phyloP scores from a whole-genome alignment of 352 stramenopile genomes.

The Phytophthora fragariaefolia region DNA sequence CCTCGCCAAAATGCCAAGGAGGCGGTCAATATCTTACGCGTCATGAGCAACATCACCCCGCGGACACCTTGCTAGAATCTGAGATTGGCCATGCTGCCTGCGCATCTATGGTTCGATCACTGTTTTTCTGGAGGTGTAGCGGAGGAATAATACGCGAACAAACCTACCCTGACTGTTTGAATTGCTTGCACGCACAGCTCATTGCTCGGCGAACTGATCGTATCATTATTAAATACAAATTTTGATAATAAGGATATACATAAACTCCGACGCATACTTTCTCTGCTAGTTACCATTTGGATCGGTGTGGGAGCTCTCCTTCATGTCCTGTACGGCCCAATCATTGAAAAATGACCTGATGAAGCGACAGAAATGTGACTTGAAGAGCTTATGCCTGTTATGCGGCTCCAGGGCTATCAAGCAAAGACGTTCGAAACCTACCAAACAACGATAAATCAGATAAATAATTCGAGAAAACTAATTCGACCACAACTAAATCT shows the following conservation, averaged over 20 bases:
- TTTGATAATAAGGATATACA: background rate
- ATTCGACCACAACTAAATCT: background rate
- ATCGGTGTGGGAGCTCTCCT: background rate
- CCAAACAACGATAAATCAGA: background rate
- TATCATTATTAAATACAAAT: background rate
- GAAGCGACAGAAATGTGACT: background rate
- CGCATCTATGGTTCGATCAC: slow-evolving; percentile 1
- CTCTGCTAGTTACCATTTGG: background rate
- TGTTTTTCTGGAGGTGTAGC: slow-evolving; percentile 12
- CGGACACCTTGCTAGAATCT: background rate
- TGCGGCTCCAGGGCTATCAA: background rate
- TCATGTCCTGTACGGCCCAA: background rate
- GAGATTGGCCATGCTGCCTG: background rate
- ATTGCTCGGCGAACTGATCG: background rate
- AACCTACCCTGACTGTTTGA: slow-evolving; percentile 8
- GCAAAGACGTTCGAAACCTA: background rate
- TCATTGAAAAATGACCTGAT: background rate
- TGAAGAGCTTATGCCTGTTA: background rate
- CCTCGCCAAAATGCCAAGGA: background rate
- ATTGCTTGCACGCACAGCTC: slow-evolving; percentile 10
- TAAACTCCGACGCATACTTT: background rate
- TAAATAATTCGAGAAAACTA: background rate
- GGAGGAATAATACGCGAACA: slow-evolving; percentile 14
- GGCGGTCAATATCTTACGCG: background rate
- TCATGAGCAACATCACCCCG: background rate